Evolutionary conservation across 495 filamentous ascomycete species (phyloP), one percentile per base, ranked within the genome.

Genomic region (Annulohypoxylon moriforme): DNA sequence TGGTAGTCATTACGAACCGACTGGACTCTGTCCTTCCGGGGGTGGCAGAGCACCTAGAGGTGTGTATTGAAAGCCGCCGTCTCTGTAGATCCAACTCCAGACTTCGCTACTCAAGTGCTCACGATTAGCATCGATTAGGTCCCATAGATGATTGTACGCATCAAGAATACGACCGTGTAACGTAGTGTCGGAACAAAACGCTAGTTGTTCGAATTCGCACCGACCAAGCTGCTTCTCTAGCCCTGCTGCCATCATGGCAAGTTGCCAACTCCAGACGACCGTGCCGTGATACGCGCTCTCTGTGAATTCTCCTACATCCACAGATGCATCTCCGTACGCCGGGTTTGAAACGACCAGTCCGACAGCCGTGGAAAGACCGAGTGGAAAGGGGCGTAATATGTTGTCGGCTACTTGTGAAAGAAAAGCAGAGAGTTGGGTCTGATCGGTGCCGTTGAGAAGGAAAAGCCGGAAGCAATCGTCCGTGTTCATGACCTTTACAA

Each of bases 401-500:
- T 88, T 85, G 29, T 84, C 85, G 1, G 87, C 84, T 1, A 85
- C 83, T 42, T 85, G 79, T 53, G 88, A 86, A 5, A 91, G 63
- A 62, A 89, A 88, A 0, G 78, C 20, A 1, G 85, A 87, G 3
- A 89, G 80, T 69, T 90, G 89, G 14, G 74, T 60, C 66, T 91
- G 80, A 70, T 89, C 81, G 4, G 86, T 89, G 8, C 84, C 84
- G 69, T 90, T 90, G 47, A 91, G 81, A 8, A 91, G 73, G 74
- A 87, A 90, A 63, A 84, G 84, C 4, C 89, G 86, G 81, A 89
- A 91, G 62, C 87, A 89, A 66, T 87, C 85, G 71, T 91, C 89
- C 1, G 86, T 87, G 76, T 90, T 88, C 85, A 90, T 88, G 24
- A 90, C 84, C 47, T 81, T 75, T 5, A 91, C 86, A 50, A 86